Evolutionary conservation across 2,329 filamentous ascomycete species (phyloP).

Genomic region (Coniochaeta ligniaria): DNA sequence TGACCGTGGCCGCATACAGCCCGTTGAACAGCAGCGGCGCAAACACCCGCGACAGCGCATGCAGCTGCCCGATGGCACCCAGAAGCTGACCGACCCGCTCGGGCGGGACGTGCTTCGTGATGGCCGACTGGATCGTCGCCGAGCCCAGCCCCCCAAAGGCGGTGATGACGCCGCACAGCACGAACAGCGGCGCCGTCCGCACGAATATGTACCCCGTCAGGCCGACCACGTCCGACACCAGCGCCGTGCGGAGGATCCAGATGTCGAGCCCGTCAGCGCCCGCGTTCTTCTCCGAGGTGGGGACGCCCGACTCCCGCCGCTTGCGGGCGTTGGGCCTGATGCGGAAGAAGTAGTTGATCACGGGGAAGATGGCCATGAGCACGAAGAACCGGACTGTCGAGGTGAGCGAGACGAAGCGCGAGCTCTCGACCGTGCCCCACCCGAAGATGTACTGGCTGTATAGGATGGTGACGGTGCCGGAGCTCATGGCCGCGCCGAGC

Average conservation of each 20-base stretch:
- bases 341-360: constrained; percentile 70
- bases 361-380: constrained; percentile 68
- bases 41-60: constrained; percentile 72
- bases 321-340: constrained; percentile 37
- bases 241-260: constrained; percentile 64
- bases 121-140: constrained; percentile 73
- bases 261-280: constrained; percentile 78
- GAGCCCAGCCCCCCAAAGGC: constrained; percentile 77
- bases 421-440: constrained; percentile 77
- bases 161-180: constrained; percentile 64
- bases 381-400: constrained; percentile 70
- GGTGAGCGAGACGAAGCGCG: constrained; percentile 72
- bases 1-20: constrained; percentile 77
- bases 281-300: constrained; percentile 40
- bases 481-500: constrained; percentile 75
- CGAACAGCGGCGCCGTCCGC: constrained; percentile 56
- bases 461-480: constrained; percentile 72
- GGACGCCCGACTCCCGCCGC: constrained; percentile 28
- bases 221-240: constrained; percentile 71
- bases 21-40: constrained; percentile 79
- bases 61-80: constrained; percentile 78
- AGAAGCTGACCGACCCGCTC: constrained; percentile 81
- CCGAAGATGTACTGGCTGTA: constrained; percentile 69
- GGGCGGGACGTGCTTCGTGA: constrained; percentile 86
- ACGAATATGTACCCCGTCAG: constrained; percentile 68